Evolutionary conservation across 1,284 basidiomycete species (phyloP).

Genomic region (Ganoderma leucocontextum): DNA sequence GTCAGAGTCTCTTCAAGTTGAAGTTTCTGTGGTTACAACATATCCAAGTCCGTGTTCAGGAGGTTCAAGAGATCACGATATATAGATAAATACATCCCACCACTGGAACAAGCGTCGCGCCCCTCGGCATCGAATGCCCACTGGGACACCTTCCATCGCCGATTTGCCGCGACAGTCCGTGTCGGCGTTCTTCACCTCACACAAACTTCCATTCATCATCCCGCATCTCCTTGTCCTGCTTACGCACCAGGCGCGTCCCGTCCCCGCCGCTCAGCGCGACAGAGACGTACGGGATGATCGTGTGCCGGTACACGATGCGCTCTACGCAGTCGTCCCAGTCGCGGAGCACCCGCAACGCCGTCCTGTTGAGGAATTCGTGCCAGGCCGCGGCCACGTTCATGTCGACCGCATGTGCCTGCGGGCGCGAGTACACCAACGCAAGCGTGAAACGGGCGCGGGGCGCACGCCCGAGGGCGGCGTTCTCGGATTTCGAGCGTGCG

Average conservation of each 20-base stretch:
- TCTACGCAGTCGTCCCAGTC: slow-evolving; percentile 10
- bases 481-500: background rate
- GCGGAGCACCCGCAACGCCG: slow-evolving; percentile 14
- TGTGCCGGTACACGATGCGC: slow-evolving; percentile 19
- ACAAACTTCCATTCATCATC: slow-evolving; percentile 16
- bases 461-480: background rate
- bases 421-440: slow-evolving; percentile 4
- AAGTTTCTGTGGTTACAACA: no score
- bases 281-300: slow-evolving; percentile 19
- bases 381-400: slow-evolving; percentile 7
- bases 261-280: slow-evolving; percentile 7
- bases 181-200: background rate
- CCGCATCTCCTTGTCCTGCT: slow-evolving; percentile 10
- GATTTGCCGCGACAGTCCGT: background rate
- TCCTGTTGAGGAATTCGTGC: slow-evolving; percentile 15
- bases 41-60: no score
- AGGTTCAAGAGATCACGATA: no score
- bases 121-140: no score
- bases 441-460: background rate
- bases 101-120: no score
- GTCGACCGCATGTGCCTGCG: background rate
- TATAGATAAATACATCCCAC: no score
- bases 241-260: slow-evolving; percentile 7
- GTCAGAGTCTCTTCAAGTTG: no score
- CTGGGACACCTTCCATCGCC: no score